phyloP scores from a whole-genome alignment of 2,329 filamentous ascomycete genomes.

The Talaromyces sp. region DNA sequence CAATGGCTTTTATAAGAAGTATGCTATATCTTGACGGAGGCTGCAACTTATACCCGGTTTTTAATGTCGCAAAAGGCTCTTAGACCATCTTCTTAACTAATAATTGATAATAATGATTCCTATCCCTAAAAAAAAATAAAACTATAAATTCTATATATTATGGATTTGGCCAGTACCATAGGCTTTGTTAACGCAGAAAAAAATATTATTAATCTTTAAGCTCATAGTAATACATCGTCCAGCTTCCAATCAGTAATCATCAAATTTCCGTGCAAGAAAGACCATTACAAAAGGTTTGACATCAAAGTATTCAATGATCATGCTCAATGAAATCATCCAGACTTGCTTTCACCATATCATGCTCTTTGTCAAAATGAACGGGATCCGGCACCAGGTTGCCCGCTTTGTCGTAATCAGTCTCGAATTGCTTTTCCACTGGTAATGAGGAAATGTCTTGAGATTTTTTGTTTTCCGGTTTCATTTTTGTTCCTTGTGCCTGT shows the following conservation, averaged over 20 bases:
- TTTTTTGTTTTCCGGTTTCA: not conserved
- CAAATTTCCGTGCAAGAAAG: not conserved
- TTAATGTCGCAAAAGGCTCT: not conserved
- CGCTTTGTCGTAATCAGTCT: slow-evolving; percentile 9
- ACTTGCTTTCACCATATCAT: slow-evolving; percentile 9
- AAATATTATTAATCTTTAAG: not conserved
- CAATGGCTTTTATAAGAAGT: too few species aligned
- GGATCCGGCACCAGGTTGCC: slow-evolving; percentile 9
- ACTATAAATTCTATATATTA: too few species aligned
- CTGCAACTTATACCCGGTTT: too few species aligned
- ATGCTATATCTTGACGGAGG: too few species aligned
- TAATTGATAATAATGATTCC: not conserved
- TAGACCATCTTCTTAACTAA: not conserved
- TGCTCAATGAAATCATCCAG: slow-evolving; percentile 7
- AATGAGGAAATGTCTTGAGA: slow-evolving; percentile 1
- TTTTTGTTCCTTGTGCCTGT: not conserved
- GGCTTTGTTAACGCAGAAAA: not conserved
- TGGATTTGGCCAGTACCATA: not conserved
- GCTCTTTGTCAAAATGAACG: slow-evolving; percentile 6
- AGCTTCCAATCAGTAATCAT: not conserved
- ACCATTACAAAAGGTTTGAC: not conserved
- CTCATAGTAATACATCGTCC: not conserved
- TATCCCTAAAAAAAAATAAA: not conserved
- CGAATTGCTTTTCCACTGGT: slow-evolving; percentile 9
- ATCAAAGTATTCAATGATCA: not conserved